These are phyloP conservation scores for Liquidambar formosana DNA, from an alignment of 164 flowering plant genomes.

Conservation along the genomic window DNA sequence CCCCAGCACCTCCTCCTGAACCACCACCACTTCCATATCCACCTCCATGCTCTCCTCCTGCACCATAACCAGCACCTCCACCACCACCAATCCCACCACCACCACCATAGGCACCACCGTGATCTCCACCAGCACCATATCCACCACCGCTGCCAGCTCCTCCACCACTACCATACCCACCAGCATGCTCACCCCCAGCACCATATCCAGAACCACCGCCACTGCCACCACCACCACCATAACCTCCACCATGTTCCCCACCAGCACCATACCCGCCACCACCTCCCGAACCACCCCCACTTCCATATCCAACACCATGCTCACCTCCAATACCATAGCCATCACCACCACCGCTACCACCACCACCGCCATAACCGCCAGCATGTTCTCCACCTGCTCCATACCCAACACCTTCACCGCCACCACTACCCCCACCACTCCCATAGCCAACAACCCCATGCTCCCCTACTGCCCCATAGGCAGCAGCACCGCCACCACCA, in stretches of 20 bases:
- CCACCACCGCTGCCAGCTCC: constrained; percentile 5
- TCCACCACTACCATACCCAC: constrained; percentile 8
- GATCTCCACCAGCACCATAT: not conserved
- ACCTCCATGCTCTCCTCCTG: constrained; percentile 1
- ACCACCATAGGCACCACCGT: constrained; percentile 4
- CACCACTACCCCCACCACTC: not conserved
- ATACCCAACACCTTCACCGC: not conserved
- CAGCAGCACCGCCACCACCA: not conserved
- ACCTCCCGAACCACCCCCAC: constrained; percentile 12
- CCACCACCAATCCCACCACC: constrained; percentile 1
- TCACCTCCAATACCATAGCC: constrained; percentile 20
- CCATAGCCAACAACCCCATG: constrained; percentile 6
- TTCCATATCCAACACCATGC: constrained; percentile 20
- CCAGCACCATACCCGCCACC: constrained; percentile 26
- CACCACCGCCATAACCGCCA: not conserved
- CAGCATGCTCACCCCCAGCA: not conserved
- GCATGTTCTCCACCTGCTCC: no score
- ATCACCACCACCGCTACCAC: constrained; percentile 2
- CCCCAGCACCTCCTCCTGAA: not conserved
- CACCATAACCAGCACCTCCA: constrained; percentile 8
- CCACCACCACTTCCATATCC: not conserved
- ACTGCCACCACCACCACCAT: constrained; percentile 16
- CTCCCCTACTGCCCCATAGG: not conserved
- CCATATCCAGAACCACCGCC: constrained; percentile 8
- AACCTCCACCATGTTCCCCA: constrained; percentile 14